Conservation (phyloP, 306 rosid genomes). For the Psophocarpus tetragonolobus region DNA sequence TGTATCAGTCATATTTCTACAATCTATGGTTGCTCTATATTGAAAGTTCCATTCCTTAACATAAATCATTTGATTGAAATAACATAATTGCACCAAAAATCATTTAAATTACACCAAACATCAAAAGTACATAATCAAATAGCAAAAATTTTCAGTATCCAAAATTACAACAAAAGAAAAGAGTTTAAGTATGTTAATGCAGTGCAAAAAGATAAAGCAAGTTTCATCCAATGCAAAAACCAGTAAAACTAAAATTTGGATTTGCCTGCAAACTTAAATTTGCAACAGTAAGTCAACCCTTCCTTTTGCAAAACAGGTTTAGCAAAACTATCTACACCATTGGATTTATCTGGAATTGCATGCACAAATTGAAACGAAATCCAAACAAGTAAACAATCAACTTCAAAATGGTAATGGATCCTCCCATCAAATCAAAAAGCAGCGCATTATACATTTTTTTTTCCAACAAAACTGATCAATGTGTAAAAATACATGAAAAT, state of each 20-base stretch:
- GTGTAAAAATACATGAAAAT: not conserved
- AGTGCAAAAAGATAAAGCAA: not conserved
- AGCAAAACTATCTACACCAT: too few relatives aligned
- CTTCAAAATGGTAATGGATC: not conserved
- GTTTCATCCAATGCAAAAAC: constrained; percentile 10
- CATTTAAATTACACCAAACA: not conserved
- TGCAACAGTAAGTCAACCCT: too few relatives aligned
- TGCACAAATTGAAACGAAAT: too few relatives aligned
- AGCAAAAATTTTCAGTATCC: not conserved
- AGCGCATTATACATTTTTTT: too few relatives aligned
- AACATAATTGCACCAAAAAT: not conserved
- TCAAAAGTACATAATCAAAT: not conserved
- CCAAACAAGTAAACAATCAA: constrained; percentile 12
- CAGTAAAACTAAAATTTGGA: not conserved
- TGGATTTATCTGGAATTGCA: too few relatives aligned
- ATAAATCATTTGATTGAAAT: not conserved
- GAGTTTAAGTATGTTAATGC: not conserved
- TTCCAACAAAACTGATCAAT: not conserved
- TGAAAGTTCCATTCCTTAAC: not conserved
- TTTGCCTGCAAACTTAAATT: too few relatives aligned
- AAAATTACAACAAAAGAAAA: not conserved
- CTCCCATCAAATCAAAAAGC: constrained; percentile 14
- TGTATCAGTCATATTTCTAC: not conserved
- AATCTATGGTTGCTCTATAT: not conserved
- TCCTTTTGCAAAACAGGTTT: too few relatives aligned